Evolutionary conservation across 2,329 filamentous ascomycete genomes (phyloP).

Genomic region (Erysiphe pulchra): DNA sequence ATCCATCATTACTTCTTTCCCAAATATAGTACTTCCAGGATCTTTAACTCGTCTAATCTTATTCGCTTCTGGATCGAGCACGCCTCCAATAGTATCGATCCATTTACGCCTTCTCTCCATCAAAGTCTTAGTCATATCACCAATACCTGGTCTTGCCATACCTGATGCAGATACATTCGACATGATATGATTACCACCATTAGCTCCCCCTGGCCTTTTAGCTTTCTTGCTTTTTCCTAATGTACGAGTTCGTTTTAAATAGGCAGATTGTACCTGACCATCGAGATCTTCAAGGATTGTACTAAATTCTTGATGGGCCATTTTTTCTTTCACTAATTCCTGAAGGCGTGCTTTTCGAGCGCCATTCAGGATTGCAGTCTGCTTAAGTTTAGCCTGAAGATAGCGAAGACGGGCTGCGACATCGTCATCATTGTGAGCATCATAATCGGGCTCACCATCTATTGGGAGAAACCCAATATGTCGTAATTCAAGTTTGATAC

Average conservation of each 20-base stretch:
- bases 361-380: constrained; percentile 69
- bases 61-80: constrained; percentile 49
- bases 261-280: constrained; percentile 79
- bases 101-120: constrained; percentile 81
- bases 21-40: constrained; percentile 45
- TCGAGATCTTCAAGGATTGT: constrained; percentile 95
- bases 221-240: constrained; percentile 88
- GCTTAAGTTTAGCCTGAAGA: constrained; percentile 57
- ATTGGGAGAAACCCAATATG: constrained; percentile 68
- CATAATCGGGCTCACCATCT: constrained; percentile 49
- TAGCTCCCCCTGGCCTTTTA: constrained; percentile 51
- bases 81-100: constrained; percentile 73
- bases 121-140: constrained; percentile 68
- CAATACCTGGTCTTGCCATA: constrained; percentile 54
- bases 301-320: constrained; percentile 90
- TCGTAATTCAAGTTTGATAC: constrained; percentile 69
- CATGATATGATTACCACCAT: constrained; percentile 39
- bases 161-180: constrained; percentile 27
- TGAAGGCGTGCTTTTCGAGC: constrained; percentile 69
- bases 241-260: constrained; percentile 82
- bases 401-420: constrained; percentile 72
- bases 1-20: constrained; percentile 42
- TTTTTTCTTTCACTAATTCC: constrained; percentile 70
- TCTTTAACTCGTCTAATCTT: constrained; percentile 43
- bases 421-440: constrained; percentile 79